Evolutionary conservation across 805 yeast genomes (phyloP).

Genomic region (Candida ipomoeae): DNA sequence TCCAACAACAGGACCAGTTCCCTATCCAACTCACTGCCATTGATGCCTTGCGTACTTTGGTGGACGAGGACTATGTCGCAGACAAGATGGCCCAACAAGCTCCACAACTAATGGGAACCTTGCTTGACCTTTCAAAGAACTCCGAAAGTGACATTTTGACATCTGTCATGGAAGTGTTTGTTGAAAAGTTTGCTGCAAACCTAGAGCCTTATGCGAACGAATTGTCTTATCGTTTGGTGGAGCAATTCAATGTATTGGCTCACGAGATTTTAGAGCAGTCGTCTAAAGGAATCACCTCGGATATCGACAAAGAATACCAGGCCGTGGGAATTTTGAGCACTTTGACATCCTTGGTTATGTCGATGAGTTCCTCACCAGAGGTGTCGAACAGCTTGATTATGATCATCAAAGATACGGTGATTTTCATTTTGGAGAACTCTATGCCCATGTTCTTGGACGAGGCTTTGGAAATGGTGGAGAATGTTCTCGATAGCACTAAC

Average conservation of each 20-base stretch:
- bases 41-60: constrained; percentile 47
- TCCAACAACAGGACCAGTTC: constrained; percentile 40
- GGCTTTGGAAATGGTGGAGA: constrained; percentile 45
- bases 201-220: constrained; percentile 52
- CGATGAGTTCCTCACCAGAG: constrained; percentile 39
- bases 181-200: constrained; percentile 39
- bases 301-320: constrained; percentile 40
- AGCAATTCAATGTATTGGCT: constrained; percentile 70
- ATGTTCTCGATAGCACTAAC: constrained; percentile 51
- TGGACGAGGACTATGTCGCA: constrained; percentile 38
- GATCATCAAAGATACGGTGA: constrained; percentile 31
- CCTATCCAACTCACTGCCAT: constrained; percentile 50
- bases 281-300: constrained; percentile 8
- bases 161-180: constrained; percentile 43
- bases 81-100: constrained; percentile 40
- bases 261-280: constrained; percentile 45
- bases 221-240: constrained; percentile 53
- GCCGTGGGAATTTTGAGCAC: constrained; percentile 42
- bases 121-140: constrained; percentile 42
- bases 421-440: constrained; percentile 35
- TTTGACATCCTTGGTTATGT: constrained; percentile 39
- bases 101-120: constrained; percentile 42
- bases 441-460: constrained; percentile 37
- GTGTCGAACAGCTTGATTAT: constrained; percentile 34
- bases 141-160: constrained; percentile 43